Evolutionary conservation across 768 basidiomycete species (phyloP), one percentile per base, ranked within the genome.

Genomic region (Lyophyllum semitale): DNA sequence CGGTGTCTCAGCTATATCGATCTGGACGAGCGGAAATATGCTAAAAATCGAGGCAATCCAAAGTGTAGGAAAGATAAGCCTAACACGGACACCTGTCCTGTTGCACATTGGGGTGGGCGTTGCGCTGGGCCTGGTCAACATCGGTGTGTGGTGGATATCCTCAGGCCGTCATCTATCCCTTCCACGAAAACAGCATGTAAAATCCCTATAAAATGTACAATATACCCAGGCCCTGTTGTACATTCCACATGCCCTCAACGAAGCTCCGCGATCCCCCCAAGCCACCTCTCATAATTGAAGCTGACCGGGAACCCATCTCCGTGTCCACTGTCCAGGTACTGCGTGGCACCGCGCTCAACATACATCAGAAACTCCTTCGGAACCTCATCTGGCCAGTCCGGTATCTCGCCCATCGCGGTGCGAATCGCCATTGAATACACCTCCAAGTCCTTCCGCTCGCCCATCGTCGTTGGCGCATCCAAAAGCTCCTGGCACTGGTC

Each of bases 401-500:
- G 51, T 13, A 56, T 58, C 17, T 78, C 72, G 4, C 82, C 83
- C 48, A 65, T 68, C 0, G 73, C 77, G n/a, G 74, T 81, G 33
- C 81, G 74, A 20, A 88, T 74, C 25, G 84, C 80, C 17, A 66
- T 69, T 26, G 70, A 64, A 62, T 89, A 89, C 1, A 85, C 66
- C 55, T 82, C 77, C 29, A 85, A 68, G 55, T 88, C 84, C 63
- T 82, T 81, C 33, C 77, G 68, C 58, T 85, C 85, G n/a, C 78
- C 79, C 50, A 73, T 70, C 33, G 77, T 75, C 45, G 76, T 76
- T 27, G 83, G 82, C 1, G 82, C 77, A 57, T 85, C 83, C 32
- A 85, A 71, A 22, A 89, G 75, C 45, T 86, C 83, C 53, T 86
- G 80, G 59, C 80, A 86, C 64, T 91, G 88, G 63, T 88, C 86